phyloP scores from a whole-genome alignment of 1,284 basidiomycete species.

The Cerrena zonata region DNA sequence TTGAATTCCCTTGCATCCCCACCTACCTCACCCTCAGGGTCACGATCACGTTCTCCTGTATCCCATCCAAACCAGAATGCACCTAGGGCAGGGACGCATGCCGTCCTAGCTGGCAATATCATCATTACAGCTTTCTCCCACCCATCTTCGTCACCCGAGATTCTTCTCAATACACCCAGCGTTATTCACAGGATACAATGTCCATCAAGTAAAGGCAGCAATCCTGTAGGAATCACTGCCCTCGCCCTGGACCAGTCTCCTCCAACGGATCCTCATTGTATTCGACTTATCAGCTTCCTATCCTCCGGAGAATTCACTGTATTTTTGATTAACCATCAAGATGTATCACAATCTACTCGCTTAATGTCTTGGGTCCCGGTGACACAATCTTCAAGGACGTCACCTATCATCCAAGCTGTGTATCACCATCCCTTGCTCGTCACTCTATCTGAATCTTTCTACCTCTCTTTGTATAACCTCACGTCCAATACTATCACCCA shows the following conservation, averaged over 20 bases:
- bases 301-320: constrained; percentile 63
- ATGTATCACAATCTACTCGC: constrained; percentile 36
- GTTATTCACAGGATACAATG: constrained; percentile 27
- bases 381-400: constrained; percentile 32
- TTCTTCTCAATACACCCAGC: constrained; percentile 22
- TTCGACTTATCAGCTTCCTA: constrained; percentile 56
- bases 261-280: constrained; percentile 31
- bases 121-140: constrained; percentile 34
- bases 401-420: constrained; percentile 55
- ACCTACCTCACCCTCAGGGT: too few species aligned
- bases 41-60: background rate
- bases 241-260: constrained; percentile 67
- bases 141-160: constrained; percentile 19
- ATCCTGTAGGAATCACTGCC: constrained; percentile 43
- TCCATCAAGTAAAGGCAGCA: constrained; percentile 17
- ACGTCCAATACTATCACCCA: constrained; percentile 43
- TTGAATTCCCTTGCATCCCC: constrained; percentile 28
- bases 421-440: constrained; percentile 74
- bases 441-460: constrained; percentile 60
- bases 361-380: constrained; percentile 46
- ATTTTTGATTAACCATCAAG: constrained; percentile 45
- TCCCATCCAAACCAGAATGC: constrained; percentile 4
- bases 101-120: constrained; percentile 38
- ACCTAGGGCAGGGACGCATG: constrained; percentile 20
- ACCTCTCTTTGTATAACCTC: constrained; percentile 64